A percentile compares a stretch with the other conserved stretches of the same genome.
Conservation (phyloP, 176 grass and related monocot genomes). For the Musa beccarii region DNA sequence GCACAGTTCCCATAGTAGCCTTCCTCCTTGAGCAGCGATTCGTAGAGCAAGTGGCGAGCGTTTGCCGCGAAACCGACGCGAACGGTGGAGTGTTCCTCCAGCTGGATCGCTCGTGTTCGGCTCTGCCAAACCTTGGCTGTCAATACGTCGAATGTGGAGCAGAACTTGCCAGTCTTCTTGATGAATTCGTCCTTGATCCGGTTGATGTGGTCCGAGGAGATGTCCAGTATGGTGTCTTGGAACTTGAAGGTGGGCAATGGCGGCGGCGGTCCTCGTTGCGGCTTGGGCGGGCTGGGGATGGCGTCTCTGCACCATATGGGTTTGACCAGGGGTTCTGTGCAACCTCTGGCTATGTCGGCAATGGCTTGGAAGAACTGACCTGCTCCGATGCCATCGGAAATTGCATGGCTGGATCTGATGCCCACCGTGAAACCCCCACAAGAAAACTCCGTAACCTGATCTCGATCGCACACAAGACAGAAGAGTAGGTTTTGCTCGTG, state of each 20-base stretch:
- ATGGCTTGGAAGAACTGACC: constrained; percentile 55
- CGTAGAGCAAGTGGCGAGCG: not conserved
- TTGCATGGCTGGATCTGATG: constrained; percentile 52
- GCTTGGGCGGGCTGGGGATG: constrained; percentile 41
- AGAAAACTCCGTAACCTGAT: constrained; percentile 56
- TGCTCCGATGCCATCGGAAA: constrained; percentile 48
- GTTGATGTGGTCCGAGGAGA: not conserved
- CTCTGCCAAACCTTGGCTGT: not conserved
- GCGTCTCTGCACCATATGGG: constrained; percentile 54
- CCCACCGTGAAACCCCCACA: constrained; percentile 60
- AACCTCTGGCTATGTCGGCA: constrained; percentile 46
- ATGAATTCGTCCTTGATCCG: not conserved
- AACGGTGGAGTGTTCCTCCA: not conserved
- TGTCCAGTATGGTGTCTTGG: not conserved
- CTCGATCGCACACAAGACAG: too few species aligned
- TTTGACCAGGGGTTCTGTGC: constrained; percentile 23
- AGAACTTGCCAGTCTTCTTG: not conserved
- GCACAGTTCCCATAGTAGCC: constrained; percentile 62
- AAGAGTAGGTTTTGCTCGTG: too few species aligned
- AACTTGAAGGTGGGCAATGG: constrained; percentile 32
- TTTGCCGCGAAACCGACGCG: not conserved
- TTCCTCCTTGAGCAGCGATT: constrained; percentile 9
- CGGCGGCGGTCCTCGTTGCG: constrained; percentile 20
- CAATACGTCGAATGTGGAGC: not conserved
- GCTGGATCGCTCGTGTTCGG: not conserved